Percentiles rank a stretch among this genome's conserved stretches.
Evolutionary conservation across 129 eudicot species (phyloP).

Genomic region (Chrysanthemum seticuspe): DNA sequence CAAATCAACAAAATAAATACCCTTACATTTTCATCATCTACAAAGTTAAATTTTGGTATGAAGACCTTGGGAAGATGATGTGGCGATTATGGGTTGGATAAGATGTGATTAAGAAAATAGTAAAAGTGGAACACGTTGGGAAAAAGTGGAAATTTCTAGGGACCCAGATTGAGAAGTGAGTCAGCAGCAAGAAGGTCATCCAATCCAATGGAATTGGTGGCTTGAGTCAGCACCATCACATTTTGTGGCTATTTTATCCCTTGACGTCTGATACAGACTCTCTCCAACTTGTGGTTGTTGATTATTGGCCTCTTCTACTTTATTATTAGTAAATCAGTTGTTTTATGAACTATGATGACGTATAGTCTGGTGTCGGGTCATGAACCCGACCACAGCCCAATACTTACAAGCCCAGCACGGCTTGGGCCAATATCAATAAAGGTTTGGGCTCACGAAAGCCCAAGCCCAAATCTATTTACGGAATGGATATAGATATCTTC

Average conservation of each 20-base stretch:
- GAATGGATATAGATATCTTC: too few relatives aligned
- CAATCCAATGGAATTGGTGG: constrained; percentile 13
- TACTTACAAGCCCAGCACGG: too few relatives aligned
- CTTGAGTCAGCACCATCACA: constrained; percentile 42
- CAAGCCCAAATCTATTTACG: too few relatives aligned
- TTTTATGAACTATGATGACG: too few relatives aligned
- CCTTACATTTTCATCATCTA: too few relatives aligned
- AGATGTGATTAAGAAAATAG: constrained; percentile 6
- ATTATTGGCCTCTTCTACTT: constrained; percentile 12
- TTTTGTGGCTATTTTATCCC: constrained; percentile 28
- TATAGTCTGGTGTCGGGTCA: too few relatives aligned
- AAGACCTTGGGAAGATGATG: constrained; percentile 14
- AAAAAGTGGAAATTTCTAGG: constrained; percentile 26
- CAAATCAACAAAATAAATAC: too few relatives aligned
- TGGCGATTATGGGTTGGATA: constrained; percentile 34
- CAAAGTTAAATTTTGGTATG: too few relatives aligned
- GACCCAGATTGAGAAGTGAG: constrained; percentile 14
- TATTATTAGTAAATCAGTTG: neutral
- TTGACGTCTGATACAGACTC: constrained; percentile 14
- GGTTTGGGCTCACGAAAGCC: too few relatives aligned
- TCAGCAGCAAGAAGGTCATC: neutral
- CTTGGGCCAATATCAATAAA: too few relatives aligned
- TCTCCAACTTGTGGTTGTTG: constrained; percentile 19
- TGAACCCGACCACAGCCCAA: too few relatives aligned
- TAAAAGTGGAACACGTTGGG: constrained; percentile 15